Conservation (phyloP, 2,329 filamentous ascomycete species). For the Talaromyces sp. region DNA sequence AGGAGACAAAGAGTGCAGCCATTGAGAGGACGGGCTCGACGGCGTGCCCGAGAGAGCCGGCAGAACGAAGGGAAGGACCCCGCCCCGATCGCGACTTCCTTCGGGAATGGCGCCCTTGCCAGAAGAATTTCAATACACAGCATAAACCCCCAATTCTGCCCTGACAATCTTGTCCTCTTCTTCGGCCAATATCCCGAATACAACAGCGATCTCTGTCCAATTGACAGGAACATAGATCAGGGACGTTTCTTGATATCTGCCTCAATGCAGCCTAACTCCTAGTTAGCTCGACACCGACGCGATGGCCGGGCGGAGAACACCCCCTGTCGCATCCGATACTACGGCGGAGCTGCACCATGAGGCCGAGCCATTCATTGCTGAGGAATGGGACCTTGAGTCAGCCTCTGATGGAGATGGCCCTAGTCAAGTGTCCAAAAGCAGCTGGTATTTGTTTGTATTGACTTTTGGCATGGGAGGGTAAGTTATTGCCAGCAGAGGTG, state of each 20-base stretch:
- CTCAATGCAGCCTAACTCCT: background rate
- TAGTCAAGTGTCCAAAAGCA: conserved; percentile 63
- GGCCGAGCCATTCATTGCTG: background rate
- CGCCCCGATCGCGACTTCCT: background rate
- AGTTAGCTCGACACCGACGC: background rate
- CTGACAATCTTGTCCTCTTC: background rate
- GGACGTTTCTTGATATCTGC: background rate
- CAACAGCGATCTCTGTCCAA: background rate
- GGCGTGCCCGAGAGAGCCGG: background rate
- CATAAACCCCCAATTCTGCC: too few relatives aligned
- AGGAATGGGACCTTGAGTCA: background rate
- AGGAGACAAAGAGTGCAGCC: background rate
- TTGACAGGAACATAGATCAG: background rate
- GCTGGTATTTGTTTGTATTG: conserved; percentile 78
- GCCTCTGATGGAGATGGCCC: conserved; percentile 21
- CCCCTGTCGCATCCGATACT: background rate
- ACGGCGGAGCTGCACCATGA: background rate
- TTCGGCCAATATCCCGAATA: background rate
- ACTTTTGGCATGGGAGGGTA: conserved; percentile 75
- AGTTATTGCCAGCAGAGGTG: background rate
- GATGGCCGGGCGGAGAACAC: background rate
- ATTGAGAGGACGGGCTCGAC: background rate
- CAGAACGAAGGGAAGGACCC: background rate
- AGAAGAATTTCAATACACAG: background rate
- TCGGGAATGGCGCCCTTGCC: background rate